Evolutionary conservation across 805 yeast genomes (phyloP).

Genomic region (Blastobotrys terrestris): DNA sequence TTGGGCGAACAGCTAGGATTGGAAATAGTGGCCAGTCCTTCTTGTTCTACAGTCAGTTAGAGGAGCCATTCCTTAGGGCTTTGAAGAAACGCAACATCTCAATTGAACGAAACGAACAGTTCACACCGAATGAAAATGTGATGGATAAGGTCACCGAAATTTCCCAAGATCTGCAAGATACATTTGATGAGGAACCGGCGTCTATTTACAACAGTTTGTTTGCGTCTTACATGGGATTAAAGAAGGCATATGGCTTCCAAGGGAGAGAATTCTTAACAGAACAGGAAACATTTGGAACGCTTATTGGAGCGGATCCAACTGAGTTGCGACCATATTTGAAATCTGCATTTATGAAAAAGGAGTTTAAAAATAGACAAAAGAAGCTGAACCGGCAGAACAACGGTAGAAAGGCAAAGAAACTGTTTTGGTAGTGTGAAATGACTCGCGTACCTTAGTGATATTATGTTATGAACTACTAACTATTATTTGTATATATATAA

Average conservation of each 20-base stretch:
- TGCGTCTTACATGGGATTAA: conserved; percentile 5
- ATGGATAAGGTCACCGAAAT: background rate
- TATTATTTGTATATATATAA: background rate
- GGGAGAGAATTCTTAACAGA: conserved; percentile 2
- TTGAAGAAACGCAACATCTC: conserved; percentile 4
- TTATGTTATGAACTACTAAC: background rate
- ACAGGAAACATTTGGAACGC: conserved; percentile 6
- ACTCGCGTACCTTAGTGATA: background rate
- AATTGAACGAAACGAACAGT: conserved; percentile 2
- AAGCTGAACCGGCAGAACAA: background rate
- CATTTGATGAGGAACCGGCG: conserved; percentile 2
- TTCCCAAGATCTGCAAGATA: background rate
- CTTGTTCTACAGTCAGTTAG: conserved; percentile 51
- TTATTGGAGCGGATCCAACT: conserved; percentile 1
- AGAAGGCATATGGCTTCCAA: conserved; percentile 1
- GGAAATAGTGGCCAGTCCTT: conserved; percentile 72
- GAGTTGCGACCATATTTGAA: background rate
- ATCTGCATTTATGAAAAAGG: background rate
- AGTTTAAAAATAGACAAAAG: background rate
- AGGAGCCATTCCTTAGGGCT: conserved; percentile 46
- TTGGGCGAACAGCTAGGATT: conserved; percentile 95
- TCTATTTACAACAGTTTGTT: conserved; percentile 3
- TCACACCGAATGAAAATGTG: background rate
- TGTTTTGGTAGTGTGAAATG: background rate
- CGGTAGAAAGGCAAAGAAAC: conserved; percentile 1